These are phyloP conservation scores for Encephalitozoon cuniculi DNA, from an alignment of 371 early-diverging fungal genomes.

Conservation along the genomic window DNA sequence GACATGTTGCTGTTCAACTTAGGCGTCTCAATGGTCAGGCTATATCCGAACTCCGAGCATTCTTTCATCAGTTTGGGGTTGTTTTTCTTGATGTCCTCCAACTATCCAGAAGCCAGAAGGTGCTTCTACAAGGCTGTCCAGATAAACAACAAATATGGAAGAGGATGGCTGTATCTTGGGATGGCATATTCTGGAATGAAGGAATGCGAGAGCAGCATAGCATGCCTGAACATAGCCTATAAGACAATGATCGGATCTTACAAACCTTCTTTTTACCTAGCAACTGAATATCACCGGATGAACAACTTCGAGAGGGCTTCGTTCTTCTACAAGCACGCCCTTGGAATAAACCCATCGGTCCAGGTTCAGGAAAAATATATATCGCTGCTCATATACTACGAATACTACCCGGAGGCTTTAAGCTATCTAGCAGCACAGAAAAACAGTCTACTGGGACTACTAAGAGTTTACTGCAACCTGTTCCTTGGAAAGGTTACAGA, in stretches of 20 bases:
- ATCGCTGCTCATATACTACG: conserved; percentile 39
- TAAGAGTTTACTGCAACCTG: conserved; percentile 37
- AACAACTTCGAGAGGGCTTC: conserved; percentile 41
- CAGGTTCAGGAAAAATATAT: conserved; percentile 16
- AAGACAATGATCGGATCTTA: conserved; percentile 21
- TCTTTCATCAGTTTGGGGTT: conserved; percentile 25
- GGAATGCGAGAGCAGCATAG: conserved; percentile 40
- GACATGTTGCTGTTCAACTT: conserved; percentile 14
- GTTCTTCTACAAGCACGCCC: conserved; percentile 25
- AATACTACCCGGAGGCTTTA: conserved; percentile 41
- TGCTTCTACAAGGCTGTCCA: conserved; percentile 23
- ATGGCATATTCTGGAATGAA: conserved; percentile 29
- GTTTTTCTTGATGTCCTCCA: conserved; percentile 34
- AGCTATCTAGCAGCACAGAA: not conserved
- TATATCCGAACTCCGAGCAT: conserved; percentile 19
- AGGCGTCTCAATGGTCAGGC: not conserved
- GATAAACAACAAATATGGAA: conserved; percentile 18
- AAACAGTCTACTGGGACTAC: conserved; percentile 14
- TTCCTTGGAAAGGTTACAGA: conserved; percentile 42
- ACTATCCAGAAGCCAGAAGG: conserved; percentile 40
- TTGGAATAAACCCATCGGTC: conserved; percentile 9
- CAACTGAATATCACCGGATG: conserved; percentile 46
- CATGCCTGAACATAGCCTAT: conserved; percentile 32
- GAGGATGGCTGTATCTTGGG: conserved; percentile 37
- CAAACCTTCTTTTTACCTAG: conserved; percentile 36